Evolutionary conservation across 306 rosid genomes (phyloP), one percentile per base, ranked within the genome.

Genomic region (Lathyrus oleraceus): DNA sequence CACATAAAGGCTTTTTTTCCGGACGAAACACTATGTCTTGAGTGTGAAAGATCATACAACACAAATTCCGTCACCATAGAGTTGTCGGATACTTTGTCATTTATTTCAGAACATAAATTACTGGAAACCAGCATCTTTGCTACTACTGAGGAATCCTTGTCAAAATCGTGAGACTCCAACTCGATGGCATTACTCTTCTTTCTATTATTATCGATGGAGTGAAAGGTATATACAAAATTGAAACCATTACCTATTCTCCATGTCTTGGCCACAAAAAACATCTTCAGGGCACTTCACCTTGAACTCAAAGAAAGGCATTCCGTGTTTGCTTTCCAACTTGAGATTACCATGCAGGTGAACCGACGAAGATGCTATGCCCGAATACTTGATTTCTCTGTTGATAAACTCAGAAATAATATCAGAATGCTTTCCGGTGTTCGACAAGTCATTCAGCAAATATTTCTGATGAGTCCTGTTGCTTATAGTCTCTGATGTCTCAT

Each of bases 341-440:
- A 94, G 96, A 83, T 79, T 81, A 67, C 89, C 96, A 60, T 85
- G 95, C 77, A 91, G 83, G 85, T 94, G 97, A 73, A 94, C 91
- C 5, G 97, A 97, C 13, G 99, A 94, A 64, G 83, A 80, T 32
- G 83, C 83, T 76, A 78, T 67, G 76, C 78, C 78, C 7, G 94
- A 77, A 72, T 83, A 82, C 68, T 80, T 79, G 56, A 66, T 84
- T 71, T 85, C 89, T 78, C 72, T 65, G 70, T 38, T 75, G 73
- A 61, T 48, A 57, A 75, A 74, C 76, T 58, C 85, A 13, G 91
- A 81, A 63, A 78, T 85, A 72, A 73, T 82, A 8, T 83, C 87
- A 43, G 85, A 77, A 64, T 78, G 82, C 68, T 78, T 80, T 35
- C 72, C 81, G n/a, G 78, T 45, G 69, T 78, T 83, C 10, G 87